Percentiles rank a stretch among this genome's conserved stretches.
phyloP scores from a whole-genome alignment of 495 filamentous ascomycete species.

The Lophium mytilinum region DNA sequence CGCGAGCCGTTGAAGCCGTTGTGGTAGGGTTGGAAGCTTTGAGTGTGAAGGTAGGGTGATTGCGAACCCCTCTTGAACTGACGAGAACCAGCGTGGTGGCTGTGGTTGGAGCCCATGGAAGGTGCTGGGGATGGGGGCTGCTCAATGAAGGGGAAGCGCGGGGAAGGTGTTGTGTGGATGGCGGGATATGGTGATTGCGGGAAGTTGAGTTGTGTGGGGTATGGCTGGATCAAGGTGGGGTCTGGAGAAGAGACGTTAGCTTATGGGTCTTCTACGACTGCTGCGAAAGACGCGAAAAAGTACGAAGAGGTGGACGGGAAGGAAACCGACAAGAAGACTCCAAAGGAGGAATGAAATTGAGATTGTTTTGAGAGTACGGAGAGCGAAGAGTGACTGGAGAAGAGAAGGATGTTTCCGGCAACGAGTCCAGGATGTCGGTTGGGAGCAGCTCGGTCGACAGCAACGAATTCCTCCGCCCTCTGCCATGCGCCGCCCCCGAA shows the following conservation, averaged over 20 bases:
- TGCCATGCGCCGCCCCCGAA: neutral
- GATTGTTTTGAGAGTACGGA: conserved; percentile 53
- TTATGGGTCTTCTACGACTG: neutral
- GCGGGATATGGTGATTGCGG: conserved; percentile 28
- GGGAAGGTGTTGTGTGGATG: conserved; percentile 24
- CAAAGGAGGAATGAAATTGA: conserved; percentile 53
- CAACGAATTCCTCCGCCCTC: conserved; percentile 21
- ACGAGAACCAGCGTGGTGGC: conserved; percentile 24
- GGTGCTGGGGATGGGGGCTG: conserved; percentile 34
- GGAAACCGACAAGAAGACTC: conserved; percentile 57
- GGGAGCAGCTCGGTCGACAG: conserved; percentile 22
- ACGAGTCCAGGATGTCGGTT: conserved; percentile 1
- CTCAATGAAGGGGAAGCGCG: conserved; percentile 24
- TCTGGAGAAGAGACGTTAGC: conserved; percentile 34
- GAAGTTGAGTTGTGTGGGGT: conserved; percentile 26
- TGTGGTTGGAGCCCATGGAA: conserved; percentile 19
- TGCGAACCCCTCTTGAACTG: conserved; percentile 24
- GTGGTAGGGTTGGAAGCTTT: conserved; percentile 30
- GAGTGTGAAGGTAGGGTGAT: conserved; percentile 39
- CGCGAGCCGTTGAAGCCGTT: conserved; percentile 36
- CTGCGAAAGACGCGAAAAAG: neutral
- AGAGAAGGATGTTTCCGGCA: conserved; percentile 17
- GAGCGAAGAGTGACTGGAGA: conserved; percentile 27
- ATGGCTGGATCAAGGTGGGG: conserved; percentile 52
- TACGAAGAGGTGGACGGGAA: conserved; percentile 25